phyloP scores from a whole-genome alignment of 2,329 filamentous ascomycete species.

The Phaeosphaeriaceae sp. region DNA sequence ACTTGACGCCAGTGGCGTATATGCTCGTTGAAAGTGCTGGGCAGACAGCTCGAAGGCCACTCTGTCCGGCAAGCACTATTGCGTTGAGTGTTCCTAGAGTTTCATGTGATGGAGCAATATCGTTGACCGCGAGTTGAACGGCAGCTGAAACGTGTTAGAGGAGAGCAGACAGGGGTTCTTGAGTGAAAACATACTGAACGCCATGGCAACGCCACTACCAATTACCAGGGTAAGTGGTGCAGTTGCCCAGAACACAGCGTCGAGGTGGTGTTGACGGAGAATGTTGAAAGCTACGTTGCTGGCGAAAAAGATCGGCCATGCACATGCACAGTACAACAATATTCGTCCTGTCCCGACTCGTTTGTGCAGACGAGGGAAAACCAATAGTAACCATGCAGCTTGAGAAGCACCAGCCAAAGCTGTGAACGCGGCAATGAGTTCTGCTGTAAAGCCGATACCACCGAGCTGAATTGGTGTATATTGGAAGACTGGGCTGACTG shows the following conservation, averaged over 20 bases:
- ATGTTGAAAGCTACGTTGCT: conserved; percentile 63
- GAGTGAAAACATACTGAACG: conserved; percentile 61
- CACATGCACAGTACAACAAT: conserved; percentile 63
- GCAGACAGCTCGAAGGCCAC: conserved; percentile 69
- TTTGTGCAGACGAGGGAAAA: conserved; percentile 73
- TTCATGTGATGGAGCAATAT: conserved; percentile 70
- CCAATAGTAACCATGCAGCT: conserved; percentile 73
- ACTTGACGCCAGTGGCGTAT: conserved; percentile 71
- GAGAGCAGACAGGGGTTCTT: not conserved
- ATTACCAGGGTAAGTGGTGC: conserved; percentile 57
- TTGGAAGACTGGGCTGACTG: conserved; percentile 72
- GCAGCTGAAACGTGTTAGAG: conserved; percentile 52
- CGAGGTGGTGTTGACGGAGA: conserved; percentile 60
- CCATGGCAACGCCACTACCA: conserved; percentile 72
- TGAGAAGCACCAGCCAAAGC: conserved; percentile 71
- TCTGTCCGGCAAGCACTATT: conserved; percentile 67
- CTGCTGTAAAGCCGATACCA: conserved; percentile 69
- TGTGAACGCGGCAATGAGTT: conserved; percentile 73
- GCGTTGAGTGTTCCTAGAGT: conserved; percentile 77
- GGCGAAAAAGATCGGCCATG: conserved; percentile 72
- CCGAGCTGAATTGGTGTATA: conserved; percentile 70
- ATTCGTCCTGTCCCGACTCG: conserved; percentile 72
- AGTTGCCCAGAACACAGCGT: conserved; percentile 65
- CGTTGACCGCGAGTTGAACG: conserved; percentile 77
- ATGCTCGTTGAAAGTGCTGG: conserved; percentile 73